A percentile compares a stretch with the other conserved stretches of the same genome.
Conservation (phyloP, 495 filamentous ascomycete genomes). For the Penicillium angulare region DNA sequence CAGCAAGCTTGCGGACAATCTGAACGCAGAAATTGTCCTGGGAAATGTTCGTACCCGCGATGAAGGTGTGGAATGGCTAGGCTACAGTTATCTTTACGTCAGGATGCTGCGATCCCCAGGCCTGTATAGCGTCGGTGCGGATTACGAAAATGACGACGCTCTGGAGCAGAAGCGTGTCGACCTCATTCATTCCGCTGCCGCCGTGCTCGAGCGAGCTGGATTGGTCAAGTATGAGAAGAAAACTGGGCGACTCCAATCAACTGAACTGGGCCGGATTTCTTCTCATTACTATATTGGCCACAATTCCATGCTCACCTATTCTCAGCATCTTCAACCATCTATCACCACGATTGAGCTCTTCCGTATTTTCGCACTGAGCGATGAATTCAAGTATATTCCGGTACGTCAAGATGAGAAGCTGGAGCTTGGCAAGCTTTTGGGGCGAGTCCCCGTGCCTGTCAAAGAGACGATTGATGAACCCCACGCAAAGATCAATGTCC, state of each 20-base stretch:
- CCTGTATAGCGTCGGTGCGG: constrained; percentile 90
- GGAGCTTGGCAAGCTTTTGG: constrained; percentile 87
- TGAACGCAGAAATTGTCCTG: constrained; percentile 96
- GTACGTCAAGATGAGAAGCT: constrained; percentile 97
- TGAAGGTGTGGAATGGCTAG: constrained; percentile 97
- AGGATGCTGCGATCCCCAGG: constrained; percentile 96
- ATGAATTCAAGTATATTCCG: constrained; percentile 99
- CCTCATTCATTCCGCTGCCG: constrained; percentile 90
- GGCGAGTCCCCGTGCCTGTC: constrained; percentile 88
- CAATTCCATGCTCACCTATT: constrained; percentile 94
- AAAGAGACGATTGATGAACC: constrained; percentile 98
- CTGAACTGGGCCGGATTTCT: constrained; percentile 90
- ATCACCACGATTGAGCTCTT: constrained; percentile 93
- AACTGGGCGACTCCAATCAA: constrained; percentile 82
- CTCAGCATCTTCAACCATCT: constrained; percentile 89
- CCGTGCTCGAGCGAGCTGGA: constrained; percentile 80
- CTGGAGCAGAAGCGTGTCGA: constrained; percentile 97
- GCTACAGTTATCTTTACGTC: constrained; percentile 97
- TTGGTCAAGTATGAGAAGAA: constrained; percentile 95
- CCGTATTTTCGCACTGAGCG: constrained; percentile 94
- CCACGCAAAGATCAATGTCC: constrained; percentile 98
- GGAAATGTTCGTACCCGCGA: constrained; percentile 92
- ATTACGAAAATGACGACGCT: constrained; percentile 89
- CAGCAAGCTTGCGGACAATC: constrained; percentile 89
- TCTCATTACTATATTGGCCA: constrained; percentile 99